Base-by-base conservation (phyloP, 305 asterid species). In the Petunia hybrid region DNA sequence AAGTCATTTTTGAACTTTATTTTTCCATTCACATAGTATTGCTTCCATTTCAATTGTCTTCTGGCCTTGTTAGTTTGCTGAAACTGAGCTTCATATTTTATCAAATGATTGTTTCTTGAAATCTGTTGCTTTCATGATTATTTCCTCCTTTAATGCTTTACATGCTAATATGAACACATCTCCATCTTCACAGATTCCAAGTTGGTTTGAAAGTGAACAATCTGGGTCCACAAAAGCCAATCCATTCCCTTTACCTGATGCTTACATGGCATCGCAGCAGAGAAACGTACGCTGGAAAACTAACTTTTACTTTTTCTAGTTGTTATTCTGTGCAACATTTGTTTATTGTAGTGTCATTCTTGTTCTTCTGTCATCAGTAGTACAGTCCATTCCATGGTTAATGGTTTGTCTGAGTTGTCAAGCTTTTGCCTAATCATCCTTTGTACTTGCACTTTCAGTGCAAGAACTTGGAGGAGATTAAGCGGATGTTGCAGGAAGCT, bases 191-290 rank as follows among this genome's bases (percentile, higher is more conserved):
- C 90, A 96, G 99, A 88, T 93, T 80, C 99, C 99, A 16, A 90
- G 90, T 80, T 91, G 94, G 97, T 82, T 89, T 87, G 97, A 85
- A 62, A 86, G 90, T 80, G 97, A 90, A 87, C 88, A 87, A 86
- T 83, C 83, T 79, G 97, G 92, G 70, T 83, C 95, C 31, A 95
- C 98, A 8, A 88, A 92, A 85, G 91, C 84, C 64, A 96, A 94
- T 81, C 98, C 98, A 76, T 94, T 93, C 87, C 91, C 92, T 80
- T 86, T 94, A 81, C 98, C 99, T 69, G 97, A 93, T 79, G 87
- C 97, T 80, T 96, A 93, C 90, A 88, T 90, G 90, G 88, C 89
- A 74, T 88, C 95, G 60, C 94, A 94, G 83, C 94, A 91, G 90
- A 93, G 88, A 94, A 93, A 92, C 81, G 99, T 94, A 88, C 16